These are phyloP conservation scores for Solanum raphanifolium DNA, from an alignment of 257 asterid genomes.

Conservation along the genomic window DNA sequence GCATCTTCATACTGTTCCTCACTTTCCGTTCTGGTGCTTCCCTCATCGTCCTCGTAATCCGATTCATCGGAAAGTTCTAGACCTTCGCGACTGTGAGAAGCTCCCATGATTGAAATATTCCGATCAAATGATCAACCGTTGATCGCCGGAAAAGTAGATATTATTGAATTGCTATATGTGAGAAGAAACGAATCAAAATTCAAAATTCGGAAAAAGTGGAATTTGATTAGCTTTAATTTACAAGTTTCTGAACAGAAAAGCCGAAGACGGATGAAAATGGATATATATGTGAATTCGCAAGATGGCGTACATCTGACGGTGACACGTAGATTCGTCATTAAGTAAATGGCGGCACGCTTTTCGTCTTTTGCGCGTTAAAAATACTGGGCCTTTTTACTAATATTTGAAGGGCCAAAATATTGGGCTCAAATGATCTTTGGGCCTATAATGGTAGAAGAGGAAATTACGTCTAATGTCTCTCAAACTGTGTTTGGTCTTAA, in stretches of 20 bases:
- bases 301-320: constrained; percentile 25
- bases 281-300: neutral
- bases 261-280: neutral
- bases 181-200: neutral
- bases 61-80: constrained; percentile 82
- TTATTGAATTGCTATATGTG: neutral
- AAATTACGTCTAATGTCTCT: neutral
- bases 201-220: neutral
- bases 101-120: constrained; percentile 47
- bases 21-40: constrained; percentile 11
- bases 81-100: constrained; percentile 93
- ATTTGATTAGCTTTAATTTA: neutral
- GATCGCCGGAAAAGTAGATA: neutral
- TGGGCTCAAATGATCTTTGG: neutral
- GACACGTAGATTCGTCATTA: constrained; percentile 31
- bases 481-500: neutral
- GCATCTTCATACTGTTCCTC: constrained; percentile 45
- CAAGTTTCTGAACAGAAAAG: neutral
- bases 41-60: constrained; percentile 54
- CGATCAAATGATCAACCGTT: neutral
- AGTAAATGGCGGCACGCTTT: constrained; percentile 9
- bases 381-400: neutral
- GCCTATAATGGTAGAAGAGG: neutral
- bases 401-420: neutral
- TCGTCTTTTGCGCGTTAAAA: neutral